Base-by-base conservation (phyloP, 192 early-diverging fungal genomes). In the Umbelopsis sp. region DNA sequence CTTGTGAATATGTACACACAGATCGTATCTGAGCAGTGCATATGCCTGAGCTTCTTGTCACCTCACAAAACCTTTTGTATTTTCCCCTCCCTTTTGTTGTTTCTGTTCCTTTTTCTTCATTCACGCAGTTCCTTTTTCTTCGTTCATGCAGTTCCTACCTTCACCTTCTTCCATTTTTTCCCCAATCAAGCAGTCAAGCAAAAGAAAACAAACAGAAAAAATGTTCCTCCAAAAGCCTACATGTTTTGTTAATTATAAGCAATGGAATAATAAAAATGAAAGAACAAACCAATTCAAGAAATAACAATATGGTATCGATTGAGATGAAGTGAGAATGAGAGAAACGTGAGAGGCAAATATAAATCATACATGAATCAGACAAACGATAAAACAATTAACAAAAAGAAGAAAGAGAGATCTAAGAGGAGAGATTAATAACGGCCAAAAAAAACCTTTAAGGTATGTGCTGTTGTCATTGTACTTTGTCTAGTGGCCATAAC, bases 191-290 rank as follows among this genome's bases (percentile, higher is more conserved):
- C 31, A 43, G 32, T n/a, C 34, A 41, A 41, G n/a, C 62, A 65
- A 65, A 41, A 43, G n/a, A 41, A 41, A 6, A 6, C 38, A 6
- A 6, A 41, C n/a, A 41, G 17, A 20, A 68, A 45, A 47, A 68
- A 68, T 47, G 12, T 41, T 41, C 38, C 38, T 41, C 38, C 38
- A 41, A 49, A 26, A 62, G 56, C 26, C 56, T 62, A 34, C 56
- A 62, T 17, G 56, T 68, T n/a, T 45, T 44, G 45, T 68, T 45
- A 7, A 17, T 67, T 25, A 17, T 2, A 45, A 45, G 26, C 26
- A 68, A 49, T 68, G 22, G 45, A 68, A 25, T 32, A 45, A 47
- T 47, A 47, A 68, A 68, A 68, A 45, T 24, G 38, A 66, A 49
- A 38, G 31, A n/a, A 66, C 14, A 44, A 25, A 53, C 14, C 25